Conservation (phyloP, 2,329 filamentous ascomycete species). For the Emmonsia crescens region DNA sequence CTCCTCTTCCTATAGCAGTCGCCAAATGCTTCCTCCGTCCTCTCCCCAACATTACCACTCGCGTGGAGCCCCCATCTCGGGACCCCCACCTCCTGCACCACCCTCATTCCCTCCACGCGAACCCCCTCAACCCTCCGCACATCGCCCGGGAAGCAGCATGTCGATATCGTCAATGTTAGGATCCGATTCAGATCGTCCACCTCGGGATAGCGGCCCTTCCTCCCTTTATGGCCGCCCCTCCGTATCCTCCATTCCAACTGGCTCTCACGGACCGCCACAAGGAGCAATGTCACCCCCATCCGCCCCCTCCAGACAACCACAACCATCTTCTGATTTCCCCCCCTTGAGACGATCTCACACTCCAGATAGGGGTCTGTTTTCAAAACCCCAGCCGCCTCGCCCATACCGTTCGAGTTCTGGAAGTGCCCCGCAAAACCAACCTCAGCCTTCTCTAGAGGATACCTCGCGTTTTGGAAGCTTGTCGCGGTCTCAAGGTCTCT, state of each 20-base stretch:
- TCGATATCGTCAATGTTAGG: slow-evolving; percentile 65
- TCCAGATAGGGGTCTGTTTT: slow-evolving; percentile 53
- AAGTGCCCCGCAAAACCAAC: slow-evolving; percentile 15
- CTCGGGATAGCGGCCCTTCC: slow-evolving; percentile 36
- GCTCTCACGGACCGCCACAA: slow-evolving; percentile 8
- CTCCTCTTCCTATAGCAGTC: slow-evolving; percentile 25
- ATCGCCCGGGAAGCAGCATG: slow-evolving; percentile 55
- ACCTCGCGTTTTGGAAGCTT: slow-evolving; percentile 21
- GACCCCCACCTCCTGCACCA: slow-evolving; percentile 28
- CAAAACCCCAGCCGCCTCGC: slow-evolving; percentile 30
- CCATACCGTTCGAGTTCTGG: slow-evolving; percentile 30
- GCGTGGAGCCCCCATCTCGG: slow-evolving; percentile 30
- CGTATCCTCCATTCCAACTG: slow-evolving; percentile 18
- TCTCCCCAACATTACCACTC: slow-evolving; percentile 39
- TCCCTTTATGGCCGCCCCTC: slow-evolving; percentile 40
- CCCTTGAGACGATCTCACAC: slow-evolving; percentile 59
- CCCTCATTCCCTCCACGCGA: slow-evolving; percentile 41
- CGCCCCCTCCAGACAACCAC: slow-evolving; percentile 32
- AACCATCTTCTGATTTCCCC: slow-evolving; percentile 47
- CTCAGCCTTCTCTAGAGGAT: slow-evolving; percentile 19
- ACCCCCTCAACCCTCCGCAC: slow-evolving; percentile 39
- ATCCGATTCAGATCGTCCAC: slow-evolving; percentile 37
- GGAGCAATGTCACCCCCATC: slow-evolving; percentile 35
- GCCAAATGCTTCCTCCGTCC: slow-evolving; percentile 42
- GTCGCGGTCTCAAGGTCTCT: slow-evolving; percentile 20